phyloP scores from a whole-genome alignment of 768 basidiomycete genomes.

The Steccherinum ochraceum region DNA sequence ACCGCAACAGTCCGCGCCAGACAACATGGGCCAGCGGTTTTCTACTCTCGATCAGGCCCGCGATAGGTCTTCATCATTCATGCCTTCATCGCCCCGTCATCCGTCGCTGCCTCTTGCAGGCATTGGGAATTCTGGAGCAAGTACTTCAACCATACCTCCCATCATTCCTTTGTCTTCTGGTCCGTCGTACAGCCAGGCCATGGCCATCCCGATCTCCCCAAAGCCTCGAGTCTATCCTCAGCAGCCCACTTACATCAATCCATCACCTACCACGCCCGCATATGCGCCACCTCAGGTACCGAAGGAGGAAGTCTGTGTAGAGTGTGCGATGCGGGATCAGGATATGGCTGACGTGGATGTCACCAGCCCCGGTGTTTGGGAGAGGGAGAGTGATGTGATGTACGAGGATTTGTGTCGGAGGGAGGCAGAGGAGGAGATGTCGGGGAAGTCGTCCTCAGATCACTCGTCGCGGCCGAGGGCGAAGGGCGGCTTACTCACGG shows the following conservation, averaged over 20 bases:
- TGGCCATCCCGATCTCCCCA: conserved; percentile 57
- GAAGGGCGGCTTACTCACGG: conserved; percentile 65
- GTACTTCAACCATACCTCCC: conserved; percentile 32
- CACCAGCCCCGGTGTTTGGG: conserved; percentile 82
- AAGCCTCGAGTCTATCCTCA: conserved; percentile 64
- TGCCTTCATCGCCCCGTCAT: conserved; percentile 40
- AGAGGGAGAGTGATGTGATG: conserved; percentile 76
- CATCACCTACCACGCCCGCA: conserved; percentile 44
- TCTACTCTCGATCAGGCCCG: conserved; percentile 13
- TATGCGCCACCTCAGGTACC: conserved; percentile 44
- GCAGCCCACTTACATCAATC: conserved; percentile 72
- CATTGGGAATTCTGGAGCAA: conserved; percentile 21
- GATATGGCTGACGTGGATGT: conserved; percentile 97
- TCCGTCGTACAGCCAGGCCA: conserved; percentile 21
- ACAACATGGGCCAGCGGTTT: conserved; percentile 21
- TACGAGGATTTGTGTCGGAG: conserved; percentile 71
- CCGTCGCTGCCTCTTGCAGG: conserved; percentile 36
- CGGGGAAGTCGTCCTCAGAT: conserved; percentile 42
- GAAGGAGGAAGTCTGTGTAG: conserved; percentile 86
- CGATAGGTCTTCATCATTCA: conserved; percentile 25
- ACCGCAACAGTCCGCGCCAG: not conserved
- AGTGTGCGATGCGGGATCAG: conserved; percentile 98
- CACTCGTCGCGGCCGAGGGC: conserved; percentile 52
- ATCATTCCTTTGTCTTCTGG: conserved; percentile 47
- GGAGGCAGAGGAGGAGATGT: conserved; percentile 63